Base-by-base conservation (phyloP, 2,329 filamentous ascomycete genomes). In the Claviceps digitariae region DNA sequence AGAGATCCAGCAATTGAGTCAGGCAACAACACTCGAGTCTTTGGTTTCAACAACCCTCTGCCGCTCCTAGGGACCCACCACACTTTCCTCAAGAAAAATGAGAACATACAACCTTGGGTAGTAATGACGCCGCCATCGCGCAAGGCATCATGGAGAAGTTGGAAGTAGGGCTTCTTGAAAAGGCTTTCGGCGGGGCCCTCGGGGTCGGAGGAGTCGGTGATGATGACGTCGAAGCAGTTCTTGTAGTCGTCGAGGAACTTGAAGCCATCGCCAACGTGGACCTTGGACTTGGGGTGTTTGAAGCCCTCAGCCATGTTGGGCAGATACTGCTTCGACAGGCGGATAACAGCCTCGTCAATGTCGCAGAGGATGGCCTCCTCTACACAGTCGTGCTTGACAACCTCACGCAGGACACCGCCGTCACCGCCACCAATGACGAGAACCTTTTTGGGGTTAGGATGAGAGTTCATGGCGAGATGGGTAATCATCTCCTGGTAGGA, bases 401-500 rank as follows among this genome's bases (percentile, higher is more conserved):
- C 86, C 81, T 98, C 93, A 64, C 93, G 90, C 64, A 98, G 84
- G 58, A 98, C 93, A 74, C 93, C 93, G 56, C 93, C 93, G 69
- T 98, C 93, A 69, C 93, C 93, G 65, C 93, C 93, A 60, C 93
- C 93, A 66, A 98, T 97, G 70, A 98, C 93, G 55, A 98, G 84
- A 52, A 98, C 93, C 74, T 90, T 94, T 83, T 97, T 93, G 67
- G 93, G 93, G 78, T 95, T 84, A 62, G 93, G 93, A 82, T 98
- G 93, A 52, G 91, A 89, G 82, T 95, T 93, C 86, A 98, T 89
- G 74, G 90, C 93, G 62, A 98, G 81, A 75, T 98, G 90, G 63
- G 91, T 90, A 74, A 98, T 98, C 93, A 98, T 98, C 82, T 98
- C 93, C 79, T 98, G 93, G 83, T 95, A 95, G 64, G 90, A 89